Base-by-base conservation (phyloP, 148 eudicot species). In the Linanthus parryae region DNA sequence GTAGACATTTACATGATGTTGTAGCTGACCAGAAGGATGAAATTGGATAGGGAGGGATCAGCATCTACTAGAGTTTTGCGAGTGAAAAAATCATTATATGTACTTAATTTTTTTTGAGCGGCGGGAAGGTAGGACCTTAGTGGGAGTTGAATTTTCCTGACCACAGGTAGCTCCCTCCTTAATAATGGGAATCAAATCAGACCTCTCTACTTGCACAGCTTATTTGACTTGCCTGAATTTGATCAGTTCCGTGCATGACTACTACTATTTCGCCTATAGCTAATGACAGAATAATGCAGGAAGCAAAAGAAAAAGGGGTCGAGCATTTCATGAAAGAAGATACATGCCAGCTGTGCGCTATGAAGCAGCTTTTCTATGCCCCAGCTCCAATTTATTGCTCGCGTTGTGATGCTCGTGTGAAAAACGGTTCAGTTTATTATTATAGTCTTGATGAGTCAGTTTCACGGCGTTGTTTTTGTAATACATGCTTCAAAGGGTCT, bases 321-420 rank as follows among this genome's bases (percentile, higher is more conserved):
- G 20, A 28, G 3, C 5, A 27, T 5, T 48, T 10, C 53, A 8
- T 27, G 35, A 15, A 17, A 3, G 53, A 48, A 15, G 30, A 7
- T 36, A 5, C 36, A n/a, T 48, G 53, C 18, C 27, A 48, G 8
- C 30, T 48, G 16, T 48, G 53, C 30, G 53, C 35, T 13, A 28
- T 21, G 34, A 14, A 48, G 53, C 4, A 26, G 0, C 21, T 27
- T 4, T 26, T 21, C 20, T 48, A n/a, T 48, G 34, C 53, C 18
- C 53, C 53, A 7, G 30, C 15, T 12, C 53, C 53, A 16, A 27
- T 26, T 7, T 48, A 27, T 48, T 48, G 53, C 28, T 48, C 28
- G 16, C 1, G 21, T 48, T 48, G 53, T 23, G 2, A 14, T 5
- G 2, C 35, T 21, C 35, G 20, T 17, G 30, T 48, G 7, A 48